Evolutionary conservation across 768 basidiomycete species (phyloP).

Genomic region (Tylopilus intermedius): DNA sequence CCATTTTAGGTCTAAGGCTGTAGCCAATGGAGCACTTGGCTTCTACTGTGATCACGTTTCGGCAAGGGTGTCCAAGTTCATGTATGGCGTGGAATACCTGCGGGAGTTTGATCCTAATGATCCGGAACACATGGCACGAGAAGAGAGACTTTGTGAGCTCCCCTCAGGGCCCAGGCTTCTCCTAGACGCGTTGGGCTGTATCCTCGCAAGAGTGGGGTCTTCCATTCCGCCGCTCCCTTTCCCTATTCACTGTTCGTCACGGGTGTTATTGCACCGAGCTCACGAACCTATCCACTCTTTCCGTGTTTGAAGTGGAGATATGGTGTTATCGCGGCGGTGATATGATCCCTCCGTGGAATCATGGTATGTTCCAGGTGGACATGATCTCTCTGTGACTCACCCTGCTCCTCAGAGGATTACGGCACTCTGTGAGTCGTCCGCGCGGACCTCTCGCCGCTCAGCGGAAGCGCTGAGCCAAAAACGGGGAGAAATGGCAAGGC

Average conservation of each 20-base stretch:
- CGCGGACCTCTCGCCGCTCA: constrained; percentile 69
- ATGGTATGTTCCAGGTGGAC: constrained; percentile 22
- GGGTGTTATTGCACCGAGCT: constrained; percentile 78
- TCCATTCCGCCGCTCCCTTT: not conserved
- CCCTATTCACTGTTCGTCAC: constrained; percentile 9
- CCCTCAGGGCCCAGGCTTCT: constrained; percentile 75
- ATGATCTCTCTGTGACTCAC: constrained; percentile 2
- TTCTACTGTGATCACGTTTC: constrained; percentile 85
- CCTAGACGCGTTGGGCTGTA: constrained; percentile 80
- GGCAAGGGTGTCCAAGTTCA: constrained; percentile 72
- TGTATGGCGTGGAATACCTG: constrained; percentile 80
- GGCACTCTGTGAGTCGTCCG: constrained; percentile 76
- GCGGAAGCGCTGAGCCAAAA: constrained; percentile 67
- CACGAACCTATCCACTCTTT: constrained; percentile 67
- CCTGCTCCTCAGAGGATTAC: constrained; percentile 48
- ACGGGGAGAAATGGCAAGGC: constrained; percentile 58
- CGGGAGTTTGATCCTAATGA: constrained; percentile 62
- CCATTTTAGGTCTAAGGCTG: constrained; percentile 68
- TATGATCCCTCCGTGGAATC: constrained; percentile 58
- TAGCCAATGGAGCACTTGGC: constrained; percentile 78
- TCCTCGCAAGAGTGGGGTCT: constrained; percentile 57
- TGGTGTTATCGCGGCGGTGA: constrained; percentile 82
- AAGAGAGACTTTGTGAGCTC: constrained; percentile 64
- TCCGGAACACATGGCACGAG: constrained; percentile 59
- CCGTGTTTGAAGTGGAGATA: constrained; percentile 78